These are phyloP conservation scores for Pseudogymnoascus sp. DNA, from an alignment of 2,329 filamentous ascomycete genomes.

Conservation along the genomic window DNA sequence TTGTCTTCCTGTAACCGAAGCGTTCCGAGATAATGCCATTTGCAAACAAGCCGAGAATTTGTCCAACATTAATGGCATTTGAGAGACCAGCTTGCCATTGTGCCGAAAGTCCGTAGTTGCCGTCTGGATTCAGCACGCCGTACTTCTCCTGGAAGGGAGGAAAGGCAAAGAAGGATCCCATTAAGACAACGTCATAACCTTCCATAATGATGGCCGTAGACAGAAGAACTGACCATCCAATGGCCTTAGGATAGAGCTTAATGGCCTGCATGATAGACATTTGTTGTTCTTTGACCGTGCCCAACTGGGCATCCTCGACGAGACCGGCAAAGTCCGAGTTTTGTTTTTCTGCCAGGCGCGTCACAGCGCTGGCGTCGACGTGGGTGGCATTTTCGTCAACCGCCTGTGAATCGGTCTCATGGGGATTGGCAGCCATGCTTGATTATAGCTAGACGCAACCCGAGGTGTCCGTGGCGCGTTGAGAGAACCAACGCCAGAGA, in stretches of 20 bases:
- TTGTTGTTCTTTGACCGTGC: conserved; percentile 11
- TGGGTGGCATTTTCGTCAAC: background rate
- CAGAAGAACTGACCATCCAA: conserved; percentile 28
- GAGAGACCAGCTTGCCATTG: conserved; percentile 37
- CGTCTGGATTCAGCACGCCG: conserved; percentile 21
- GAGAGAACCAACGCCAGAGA: background rate
- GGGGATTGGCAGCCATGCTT: background rate
- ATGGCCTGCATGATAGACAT: conserved; percentile 11
- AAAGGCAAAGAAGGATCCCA: conserved; percentile 30
- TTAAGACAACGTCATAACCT: conserved; percentile 30
- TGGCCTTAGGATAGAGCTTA: conserved; percentile 12
- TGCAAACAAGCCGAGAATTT: conserved; percentile 35
- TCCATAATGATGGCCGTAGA: conserved; percentile 33
- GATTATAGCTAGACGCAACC: background rate
- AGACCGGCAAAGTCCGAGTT: background rate
- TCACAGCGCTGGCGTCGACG: background rate
- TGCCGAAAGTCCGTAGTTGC: conserved; percentile 32
- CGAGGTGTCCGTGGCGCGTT: background rate
- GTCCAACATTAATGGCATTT: conserved; percentile 33
- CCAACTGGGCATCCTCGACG: background rate
- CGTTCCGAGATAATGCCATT: conserved; percentile 34
- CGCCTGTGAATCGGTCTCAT: background rate
- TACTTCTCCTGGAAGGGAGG: conserved; percentile 24
- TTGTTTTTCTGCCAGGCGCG: background rate
- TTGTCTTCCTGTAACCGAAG: conserved; percentile 33